phyloP scores from a whole-genome alignment of 176 grass and related monocot genomes.

The Triticum monococcum region DNA sequence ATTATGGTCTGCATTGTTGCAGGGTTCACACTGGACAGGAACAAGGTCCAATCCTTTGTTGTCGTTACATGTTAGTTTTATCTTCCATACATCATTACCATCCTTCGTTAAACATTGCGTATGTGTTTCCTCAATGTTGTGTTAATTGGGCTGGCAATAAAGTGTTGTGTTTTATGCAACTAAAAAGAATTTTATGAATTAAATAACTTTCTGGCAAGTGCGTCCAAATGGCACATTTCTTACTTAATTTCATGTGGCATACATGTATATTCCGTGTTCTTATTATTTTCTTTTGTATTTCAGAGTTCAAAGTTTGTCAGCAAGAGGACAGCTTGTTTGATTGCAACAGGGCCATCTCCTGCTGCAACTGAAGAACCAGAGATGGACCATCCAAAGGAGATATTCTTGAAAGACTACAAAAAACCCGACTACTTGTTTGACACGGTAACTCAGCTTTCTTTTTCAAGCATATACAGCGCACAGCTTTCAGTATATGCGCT shows the following conservation, averaged over 20 bases:
- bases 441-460: constrained; percentile 40
- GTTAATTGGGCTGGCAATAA: background rate
- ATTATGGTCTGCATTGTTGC: constrained; percentile 17
- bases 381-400: constrained; percentile 87
- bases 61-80: constrained; percentile 49
- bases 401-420: constrained; percentile 97
- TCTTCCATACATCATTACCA: background rate
- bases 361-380: constrained; percentile 57
- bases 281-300: constrained; percentile 15
- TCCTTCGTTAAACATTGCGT: background rate
- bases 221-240: background rate
- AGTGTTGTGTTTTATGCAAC: background rate
- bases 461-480: background rate
- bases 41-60: constrained; percentile 34
- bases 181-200: background rate
- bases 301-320: constrained; percentile 55
- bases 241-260: background rate
- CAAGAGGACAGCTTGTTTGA: constrained; percentile 70
- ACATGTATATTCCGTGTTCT: background rate
- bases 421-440: constrained; percentile 89
- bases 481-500: background rate
- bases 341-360: constrained; percentile 73
- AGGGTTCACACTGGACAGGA: constrained; percentile 58
- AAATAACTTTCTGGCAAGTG: background rate
- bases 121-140: background rate